These are phyloP conservation scores for Trichoderma sp. DNA, from an alignment of 2,329 filamentous ascomycete genomes.

Conservation along the genomic window DNA sequence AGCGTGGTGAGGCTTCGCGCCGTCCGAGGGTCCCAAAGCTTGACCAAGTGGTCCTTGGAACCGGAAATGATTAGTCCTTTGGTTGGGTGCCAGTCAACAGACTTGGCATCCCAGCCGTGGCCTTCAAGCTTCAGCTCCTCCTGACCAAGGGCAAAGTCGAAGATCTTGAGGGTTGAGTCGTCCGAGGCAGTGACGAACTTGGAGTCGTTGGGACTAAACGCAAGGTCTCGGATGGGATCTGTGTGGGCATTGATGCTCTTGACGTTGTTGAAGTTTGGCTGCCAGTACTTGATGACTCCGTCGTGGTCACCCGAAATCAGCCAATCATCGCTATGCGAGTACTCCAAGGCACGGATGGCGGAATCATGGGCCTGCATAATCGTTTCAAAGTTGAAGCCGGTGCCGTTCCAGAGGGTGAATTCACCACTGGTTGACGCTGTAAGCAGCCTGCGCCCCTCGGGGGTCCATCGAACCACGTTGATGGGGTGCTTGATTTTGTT, in stretches of 20 bases:
- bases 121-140: conserved; percentile 82
- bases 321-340: conserved; percentile 97
- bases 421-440: conserved; percentile 96
- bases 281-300: conserved; percentile 96
- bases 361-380: conserved; percentile 97
- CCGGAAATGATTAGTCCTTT: conserved; percentile 94
- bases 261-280: conserved; percentile 98
- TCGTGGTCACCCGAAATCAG: conserved; percentile 93
- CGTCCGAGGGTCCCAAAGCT: conserved; percentile 95
- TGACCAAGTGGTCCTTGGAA: conserved; percentile 95
- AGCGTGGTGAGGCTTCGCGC: conserved; percentile 88
- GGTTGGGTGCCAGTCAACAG: conserved; percentile 94
- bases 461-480: conserved; percentile 96
- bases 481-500: conserved; percentile 98
- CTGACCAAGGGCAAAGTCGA: conserved; percentile 84
- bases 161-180: conserved; percentile 90
- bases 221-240: conserved; percentile 84
- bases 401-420: conserved; percentile 98
- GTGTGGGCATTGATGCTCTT: conserved; percentile 89
- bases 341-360: conserved; percentile 76
- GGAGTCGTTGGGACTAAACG: conserved; percentile 88
- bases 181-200: conserved; percentile 97
- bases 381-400: conserved; percentile 98
- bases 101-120: conserved; percentile 98
- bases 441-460: conserved; percentile 84